phyloP scores from a whole-genome alignment of 139 green algal species.

The Pleodorina starrii region DNA sequence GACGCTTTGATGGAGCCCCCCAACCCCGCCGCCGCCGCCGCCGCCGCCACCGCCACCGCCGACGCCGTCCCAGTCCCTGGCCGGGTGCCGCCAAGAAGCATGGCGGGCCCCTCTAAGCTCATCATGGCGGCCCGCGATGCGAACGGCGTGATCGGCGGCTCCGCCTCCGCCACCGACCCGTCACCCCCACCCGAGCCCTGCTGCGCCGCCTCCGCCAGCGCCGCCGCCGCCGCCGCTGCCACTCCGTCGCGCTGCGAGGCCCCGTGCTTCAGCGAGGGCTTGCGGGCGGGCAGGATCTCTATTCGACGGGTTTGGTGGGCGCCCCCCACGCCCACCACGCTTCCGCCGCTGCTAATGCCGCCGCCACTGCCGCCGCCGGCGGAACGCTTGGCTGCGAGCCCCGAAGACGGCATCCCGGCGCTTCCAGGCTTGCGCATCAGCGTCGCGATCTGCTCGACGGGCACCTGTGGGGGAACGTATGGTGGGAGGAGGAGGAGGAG shows the following conservation, averaged over 20 bases:
- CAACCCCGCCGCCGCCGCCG: background rate
- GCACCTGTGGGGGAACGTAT: background rate
- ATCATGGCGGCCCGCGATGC: no score
- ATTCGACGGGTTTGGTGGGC: background rate
- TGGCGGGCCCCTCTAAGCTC: no score
- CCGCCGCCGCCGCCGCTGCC: no score
- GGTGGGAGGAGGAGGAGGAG: no score
- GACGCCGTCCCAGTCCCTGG: no score
- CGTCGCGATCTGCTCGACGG: background rate
- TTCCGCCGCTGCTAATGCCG: background rate
- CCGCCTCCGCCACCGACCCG: background rate
- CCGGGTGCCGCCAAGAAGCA: no score
- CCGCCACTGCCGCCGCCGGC: background rate
- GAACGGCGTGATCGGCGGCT: no score
- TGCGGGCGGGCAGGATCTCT: background rate
- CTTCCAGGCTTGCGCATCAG: conserved; percentile 10
- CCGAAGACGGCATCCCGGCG: background rate
- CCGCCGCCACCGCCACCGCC: background rate
- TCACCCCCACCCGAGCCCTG: background rate
- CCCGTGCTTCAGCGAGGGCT: background rate
- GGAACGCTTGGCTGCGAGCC: background rate
- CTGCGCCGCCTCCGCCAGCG: background rate
- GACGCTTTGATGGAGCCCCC: background rate
- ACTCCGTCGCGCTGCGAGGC: background rate
- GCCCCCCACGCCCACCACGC: conserved; percentile 8